A percentile compares a stretch with the other conserved stretches of the same genome.
These are phyloP conservation scores for Phyllostachys edulis DNA, from an alignment of 176 grass and related monocot genomes.

Conservation along the genomic window DNA sequence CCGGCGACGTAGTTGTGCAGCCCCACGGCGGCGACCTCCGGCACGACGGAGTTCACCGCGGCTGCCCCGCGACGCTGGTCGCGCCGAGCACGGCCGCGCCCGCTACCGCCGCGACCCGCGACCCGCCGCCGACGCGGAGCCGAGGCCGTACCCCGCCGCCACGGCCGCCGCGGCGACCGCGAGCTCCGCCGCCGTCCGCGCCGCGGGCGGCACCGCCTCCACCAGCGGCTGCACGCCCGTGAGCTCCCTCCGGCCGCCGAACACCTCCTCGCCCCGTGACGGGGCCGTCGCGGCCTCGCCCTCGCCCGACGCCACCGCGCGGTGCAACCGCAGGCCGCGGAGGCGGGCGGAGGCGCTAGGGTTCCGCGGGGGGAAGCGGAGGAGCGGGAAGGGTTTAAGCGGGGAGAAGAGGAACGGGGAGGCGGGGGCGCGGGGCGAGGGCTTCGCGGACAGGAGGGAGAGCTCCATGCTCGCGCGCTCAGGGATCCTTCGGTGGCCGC, in stretches of 20 bases:
- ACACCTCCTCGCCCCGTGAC: constrained; percentile 21
- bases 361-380: constrained; percentile 35
- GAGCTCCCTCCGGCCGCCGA: constrained; percentile 61
- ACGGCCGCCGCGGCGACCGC: constrained; percentile 54
- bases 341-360: constrained; percentile 25
- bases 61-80: constrained; percentile 49
- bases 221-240: constrained; percentile 62
- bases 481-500: not conserved
- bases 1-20: constrained; percentile 84
- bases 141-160: constrained; percentile 71
- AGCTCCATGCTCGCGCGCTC: constrained; percentile 14
- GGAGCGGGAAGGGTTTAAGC: constrained; percentile 16
- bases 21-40: constrained; percentile 72
- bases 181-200: constrained; percentile 58
- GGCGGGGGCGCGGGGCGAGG: not conserved
- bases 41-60: constrained; percentile 71
- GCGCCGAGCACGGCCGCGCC: constrained; percentile 66
- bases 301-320: constrained; percentile 4
- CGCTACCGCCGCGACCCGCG: constrained; percentile 39
- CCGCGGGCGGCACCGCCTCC: constrained; percentile 57
- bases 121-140: constrained; percentile 41
- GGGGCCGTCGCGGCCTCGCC: not conserved
- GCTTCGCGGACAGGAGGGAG: constrained; percentile 19
- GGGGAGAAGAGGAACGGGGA: not conserved
- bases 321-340: not conserved